Evolutionary conservation across 768 basidiomycete species (phyloP), one percentile per base, ranked within the genome.

Genomic region (Leccinum truebloodii): DNA sequence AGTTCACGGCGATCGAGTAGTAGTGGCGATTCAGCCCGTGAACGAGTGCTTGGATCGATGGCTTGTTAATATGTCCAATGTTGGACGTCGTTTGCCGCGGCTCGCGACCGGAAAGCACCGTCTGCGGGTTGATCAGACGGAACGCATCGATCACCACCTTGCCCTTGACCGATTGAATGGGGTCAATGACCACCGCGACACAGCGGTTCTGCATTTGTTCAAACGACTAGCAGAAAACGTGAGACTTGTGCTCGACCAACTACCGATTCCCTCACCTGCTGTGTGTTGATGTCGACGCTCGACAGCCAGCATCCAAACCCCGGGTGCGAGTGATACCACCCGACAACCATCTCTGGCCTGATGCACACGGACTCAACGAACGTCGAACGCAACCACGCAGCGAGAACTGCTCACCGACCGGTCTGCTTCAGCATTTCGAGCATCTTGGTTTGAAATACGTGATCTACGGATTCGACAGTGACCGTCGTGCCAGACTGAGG

Each of bases 321-420:
- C 58, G 97, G 97, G 80, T 99, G 97, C 41, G 97, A 98, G 77
- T 99, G 97, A 71, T 99, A 99, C 97, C 97, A 99, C 4, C 97
- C 97, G 1, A 99, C 97, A 6, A 98, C 97, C 87, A 90, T 92
- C 80, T 98, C 97, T 34, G 96, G 92, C 67, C 95, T 88, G 60
- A 16, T 32, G 6, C 52, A 55, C 53, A n/a, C 35, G 28, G 59
- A 35, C 50, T 66, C 52, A 52, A 55, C 58, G 54, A 52, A 56
- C 50, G 35, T 30, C 28, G 37, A 14, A 32, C n/a, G 24, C 48
- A 52, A 48, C 55, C 32, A 53, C 48, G 12, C 51, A 57, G 34
- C 66, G 28, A 59, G 52, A 51, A 63, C 48, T 32, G 75, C 88
- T 71, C 67, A 94, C 94, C 96, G 80, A 63, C 97, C 97, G 0